Evolutionary conservation across 148 eudicot genomes (phyloP), one percentile per base, ranked within the genome.

Genomic region (Rhododendron simsii): DNA sequence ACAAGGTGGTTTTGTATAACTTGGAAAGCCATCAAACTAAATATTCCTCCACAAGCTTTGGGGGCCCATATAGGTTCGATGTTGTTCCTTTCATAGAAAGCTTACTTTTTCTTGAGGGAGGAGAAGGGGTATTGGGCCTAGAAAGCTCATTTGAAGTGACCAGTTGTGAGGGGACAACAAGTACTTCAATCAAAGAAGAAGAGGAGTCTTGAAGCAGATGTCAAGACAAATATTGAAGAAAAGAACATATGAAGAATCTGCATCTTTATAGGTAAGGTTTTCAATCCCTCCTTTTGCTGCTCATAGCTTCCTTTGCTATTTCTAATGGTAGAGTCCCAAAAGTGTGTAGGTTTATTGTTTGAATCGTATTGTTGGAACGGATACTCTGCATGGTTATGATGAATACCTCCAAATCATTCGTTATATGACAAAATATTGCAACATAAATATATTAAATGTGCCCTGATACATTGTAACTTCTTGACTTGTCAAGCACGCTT

Each of bases 41-140:
- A 3, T 37, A 20, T 77, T 28, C 44, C 10, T 28, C 35, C 13
- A 16, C 48, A 39, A 37, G 41, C 80, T 18, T 5, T 39, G 48
- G 48, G 9, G 21, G 48, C 48, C 80, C 50, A 39, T 18, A 77
- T 77, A 37, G 47, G 47, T 77, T 77, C 11, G 48, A 77, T 77
- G 26, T 77, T 77, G 80, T 77, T 37, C 47, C 80, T 77, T 77
- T 77, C 4, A 39, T 41, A 77, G 80, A 39, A 41, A 77, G 80
- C 50, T 41, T 77, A 77, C 48, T 77, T 77, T 77, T 77, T n/a
- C 47, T 77, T 21, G 80, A 77, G 23, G 80, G 12, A 77, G 80
- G n/a, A 77, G 35, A 77, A 20, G 80, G 50, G 20, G 26, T 77
- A 16, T 37, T 18, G 26, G 80, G 48, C 21, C 48, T 3, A 8